phyloP scores from a whole-genome alignment of 192 early-diverging fungal genomes.

The Linnemannia zychae region DNA sequence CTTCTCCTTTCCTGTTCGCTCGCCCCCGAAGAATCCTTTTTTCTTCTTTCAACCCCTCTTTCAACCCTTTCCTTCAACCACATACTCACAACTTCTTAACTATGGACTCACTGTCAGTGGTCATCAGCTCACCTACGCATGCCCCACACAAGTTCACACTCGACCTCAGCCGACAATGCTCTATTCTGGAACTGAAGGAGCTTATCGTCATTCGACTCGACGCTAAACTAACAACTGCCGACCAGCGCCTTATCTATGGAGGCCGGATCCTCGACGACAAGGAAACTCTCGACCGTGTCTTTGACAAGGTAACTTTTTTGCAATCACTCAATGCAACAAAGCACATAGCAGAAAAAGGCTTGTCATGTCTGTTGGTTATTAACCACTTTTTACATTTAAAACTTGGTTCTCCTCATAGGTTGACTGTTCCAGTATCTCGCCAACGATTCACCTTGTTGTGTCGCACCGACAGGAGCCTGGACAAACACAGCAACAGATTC shows the following conservation, averaged over 20 bases:
- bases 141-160: constrained; percentile 30
- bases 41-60: neutral
- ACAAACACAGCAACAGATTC: neutral
- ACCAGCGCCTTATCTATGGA: constrained; percentile 46
- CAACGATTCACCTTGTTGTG: constrained; percentile 42
- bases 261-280: constrained; percentile 46
- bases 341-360: neutral
- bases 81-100: neutral
- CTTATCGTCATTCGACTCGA: constrained; percentile 39
- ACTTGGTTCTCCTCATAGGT: constrained; percentile 12
- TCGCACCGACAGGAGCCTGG: constrained; percentile 15
- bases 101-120: constrained; percentile 35
- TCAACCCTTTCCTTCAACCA: neutral
- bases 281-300: constrained; percentile 32
- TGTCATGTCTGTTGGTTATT: neutral
- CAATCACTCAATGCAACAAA: neutral
- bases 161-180: constrained; percentile 15
- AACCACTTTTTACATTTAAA: neutral
- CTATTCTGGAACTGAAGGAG: constrained; percentile 38
- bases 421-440: constrained; percentile 29
- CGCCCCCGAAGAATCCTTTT: neutral
- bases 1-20: constrained; percentile 2
- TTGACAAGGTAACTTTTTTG: constrained; percentile 34
- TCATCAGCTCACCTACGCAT: constrained; percentile 37
- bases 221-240: constrained; percentile 4